Base-by-base conservation (phyloP, 1,139 yeast genomes). In the Suhomyces anneliseae region DNA sequence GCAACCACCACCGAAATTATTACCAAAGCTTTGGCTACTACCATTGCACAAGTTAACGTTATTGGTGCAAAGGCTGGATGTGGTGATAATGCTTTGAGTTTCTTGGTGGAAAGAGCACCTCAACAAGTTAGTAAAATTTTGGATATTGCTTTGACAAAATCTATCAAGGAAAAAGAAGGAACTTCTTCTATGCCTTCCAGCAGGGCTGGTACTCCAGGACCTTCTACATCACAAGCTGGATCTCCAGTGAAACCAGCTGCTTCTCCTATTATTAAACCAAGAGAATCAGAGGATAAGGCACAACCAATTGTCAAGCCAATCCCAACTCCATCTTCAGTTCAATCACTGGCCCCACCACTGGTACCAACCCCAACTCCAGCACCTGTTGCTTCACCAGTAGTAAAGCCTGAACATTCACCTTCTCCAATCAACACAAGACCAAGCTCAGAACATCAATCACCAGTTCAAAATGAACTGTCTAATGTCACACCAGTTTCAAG, bases 11-110 rank as follows among this genome's bases (percentile, higher is more conserved):
- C 93, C 0, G 88, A 83, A 50, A 82, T 90, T 47, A 76, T 90
- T 56, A 90, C 97, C n/a, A 90, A 87, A 58, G 97, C 97, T 0
- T 75, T 90, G 56, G 96, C 97, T 4, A 87, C 92, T 69, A 92
- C 97, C 0, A 90, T 90, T 52, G 92, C 96, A 2, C 97, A 87
- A 63, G 92, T 87, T 6, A 85, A 87, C 51, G 88, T 87, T 53
- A 92, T 92, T 19, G 96, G 96, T 0, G 86, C 88, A 54, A 85
- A 83, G 57, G 89, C 89, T 33, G 95, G 96, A 14, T 85, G 87
- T 51, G 84, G 85, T 2, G 89, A 90, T 27, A 88, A 88, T 56
- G 96, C 92, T 9, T 74, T 87, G 54, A 82, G 87, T 29, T 85
- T 88, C 45, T 76, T 88, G 60, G 90, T 87, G 58, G 96, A 90